phyloP scores from a whole-genome alignment of 2,329 filamentous ascomycete genomes.

The Exophiala xenobiotica region DNA sequence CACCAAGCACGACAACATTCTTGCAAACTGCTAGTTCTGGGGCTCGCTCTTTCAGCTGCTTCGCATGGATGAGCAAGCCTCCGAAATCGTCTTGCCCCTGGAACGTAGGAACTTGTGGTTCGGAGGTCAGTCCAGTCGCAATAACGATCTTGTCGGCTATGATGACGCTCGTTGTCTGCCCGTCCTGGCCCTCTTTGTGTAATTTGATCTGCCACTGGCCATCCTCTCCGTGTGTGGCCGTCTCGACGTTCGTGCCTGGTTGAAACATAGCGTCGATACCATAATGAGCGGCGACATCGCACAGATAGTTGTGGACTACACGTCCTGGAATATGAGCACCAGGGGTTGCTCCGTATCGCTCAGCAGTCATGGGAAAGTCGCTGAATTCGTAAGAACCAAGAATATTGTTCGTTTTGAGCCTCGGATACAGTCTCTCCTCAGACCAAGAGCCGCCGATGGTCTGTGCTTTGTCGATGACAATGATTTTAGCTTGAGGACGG shows the following conservation, averaged over 20 bases:
- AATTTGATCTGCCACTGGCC: constrained; percentile 37
- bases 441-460: constrained; percentile 71
- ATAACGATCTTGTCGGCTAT: constrained; percentile 55
- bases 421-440: constrained; percentile 62
- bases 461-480: constrained; percentile 57
- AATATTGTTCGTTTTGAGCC: constrained; percentile 71
- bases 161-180: constrained; percentile 23
- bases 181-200: constrained; percentile 25
- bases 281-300: constrained; percentile 55
- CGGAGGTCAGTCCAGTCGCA: constrained; percentile 60
- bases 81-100: constrained; percentile 51
- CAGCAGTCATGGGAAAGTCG: constrained; percentile 68
- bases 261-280: constrained; percentile 49
- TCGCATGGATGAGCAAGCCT: constrained; percentile 57
- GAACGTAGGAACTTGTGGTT: constrained; percentile 55
- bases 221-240: constrained; percentile 44
- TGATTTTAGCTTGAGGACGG: constrained; percentile 55
- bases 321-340: constrained; percentile 60
- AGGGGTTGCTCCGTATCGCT: constrained; percentile 32
- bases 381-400: constrained; percentile 70
- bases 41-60: constrained; percentile 49
- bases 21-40: constrained; percentile 36
- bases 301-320: constrained; percentile 57
- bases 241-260: constrained; percentile 54
- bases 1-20: constrained; percentile 56